Base-by-base conservation (phyloP, 352 stramenopile species). In the Phytophthora pluvialis region DNA sequence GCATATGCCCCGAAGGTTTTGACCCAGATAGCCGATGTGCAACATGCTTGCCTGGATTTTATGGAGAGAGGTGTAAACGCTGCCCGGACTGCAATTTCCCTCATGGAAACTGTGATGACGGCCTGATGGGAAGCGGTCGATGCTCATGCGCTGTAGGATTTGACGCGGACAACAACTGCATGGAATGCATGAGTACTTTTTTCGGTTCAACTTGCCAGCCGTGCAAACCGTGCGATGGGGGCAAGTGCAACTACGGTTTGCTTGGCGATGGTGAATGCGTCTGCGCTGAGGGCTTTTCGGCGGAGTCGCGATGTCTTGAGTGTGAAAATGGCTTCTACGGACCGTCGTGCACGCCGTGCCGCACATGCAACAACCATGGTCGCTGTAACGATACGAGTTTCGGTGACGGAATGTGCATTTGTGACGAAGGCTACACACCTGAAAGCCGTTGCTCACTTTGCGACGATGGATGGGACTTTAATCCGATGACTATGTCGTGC, bases 81-180 rank as follows among this genome's bases (percentile, higher is more conserved):
- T 97, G 89, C 51, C 76, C 81, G 2, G 67, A 89, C 54, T 97
- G 89, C 65, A 94, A 97, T 49, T 92, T 93, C 43, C 86, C 85
- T 5, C 80, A 93, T 55, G 89, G 89, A 52, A 90, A 90, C 44
- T 97, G 89, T 56, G 86, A 95, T 39, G 89, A 95, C 56, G 84
- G 89, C 11, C 60, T 94, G 12, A 86, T 73, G 6, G 89, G 89
- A 13, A 91, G 84, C 18, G 89, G 89, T 12, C 77, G 85, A 8
- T 97, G 89, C 60, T 91, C 86, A n/a, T 97, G 89, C 18, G 86
- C 85, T 4, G 87, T 94, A 16, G 89, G 89, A 16, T 94, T 91
- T 43, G 87, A 95, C 58, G 68, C 78, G 11, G 51, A 74, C 5
- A 69, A 76, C 11, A 81, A 95, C 52, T 97, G 89, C 51, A 83